Evolutionary conservation across 352 stramenopile species (phyloP), one percentile per base, ranked within the genome.

Genomic region (Peronosclerospora sorghi): DNA sequence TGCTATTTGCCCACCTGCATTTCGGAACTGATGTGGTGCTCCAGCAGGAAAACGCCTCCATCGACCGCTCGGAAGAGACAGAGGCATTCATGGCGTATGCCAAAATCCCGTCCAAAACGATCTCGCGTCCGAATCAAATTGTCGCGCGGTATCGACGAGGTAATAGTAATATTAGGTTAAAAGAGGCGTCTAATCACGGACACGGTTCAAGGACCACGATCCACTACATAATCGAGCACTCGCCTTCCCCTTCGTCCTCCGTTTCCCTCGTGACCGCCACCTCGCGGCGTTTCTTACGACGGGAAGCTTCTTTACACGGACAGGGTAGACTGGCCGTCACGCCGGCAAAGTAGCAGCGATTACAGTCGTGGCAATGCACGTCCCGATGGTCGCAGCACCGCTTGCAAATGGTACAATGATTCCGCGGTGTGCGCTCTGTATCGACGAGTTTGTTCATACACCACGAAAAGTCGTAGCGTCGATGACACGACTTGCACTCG

Each of bases 401-500:
- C 52, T 86, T 91, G 69, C 78, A 91, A 51, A 88, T 88, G 21
- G 70, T 65, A 51, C 78, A 91, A 52, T 91, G 78, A 56, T 88
- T 88, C 41, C 78, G 78, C 35, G 69, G 71, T 0, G 73, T 83
- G 46, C 73, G 73, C 17, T 86, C 71, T 32, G 65, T 69, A 38
- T 85, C 75, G 17, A 86, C 47, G 19, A 90, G 61, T 44, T 86
- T 90, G 61, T 83, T 86, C 56, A 59, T 69, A 59, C 78, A 90
- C 78, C 78, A 90, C 15, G 73, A 86, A 36, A 86, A 90, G 54
- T 85, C 73, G 50, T 79, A 90, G 2, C 40, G 44, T 10, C 62
- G 73, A 7, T 50, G 56, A 36, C 78, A 90, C 15, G 46, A 35
- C 15, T 15, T 34, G 32, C 78, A 90, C 34, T 37, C 61, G 52